Percentiles rank a stretch among this genome's conserved stretches.
These are phyloP conservation scores for Fusarium heterosporum DNA, from an alignment of 2,329 filamentous ascomycete species.

Conservation along the genomic window DNA sequence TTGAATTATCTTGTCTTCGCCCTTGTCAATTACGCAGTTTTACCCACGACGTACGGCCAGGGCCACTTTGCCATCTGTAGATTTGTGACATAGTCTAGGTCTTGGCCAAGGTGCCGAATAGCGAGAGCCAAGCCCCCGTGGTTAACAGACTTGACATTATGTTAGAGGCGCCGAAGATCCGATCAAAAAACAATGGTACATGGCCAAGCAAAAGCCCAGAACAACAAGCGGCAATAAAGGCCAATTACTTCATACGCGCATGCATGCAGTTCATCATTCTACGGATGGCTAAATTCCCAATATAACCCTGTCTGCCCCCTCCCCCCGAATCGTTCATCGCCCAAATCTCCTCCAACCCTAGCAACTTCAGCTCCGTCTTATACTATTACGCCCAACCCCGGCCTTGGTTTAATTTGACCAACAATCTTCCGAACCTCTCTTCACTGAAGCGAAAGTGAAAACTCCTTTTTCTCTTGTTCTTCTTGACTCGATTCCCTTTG, in stretches of 20 bases:
- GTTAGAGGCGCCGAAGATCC: constrained; percentile 42
- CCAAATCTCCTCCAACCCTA: constrained; percentile 18
- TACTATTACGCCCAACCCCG: constrained; percentile 4
- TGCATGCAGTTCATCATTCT: constrained; percentile 37
- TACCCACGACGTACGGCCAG: not conserved
- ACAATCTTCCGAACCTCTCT: constrained; percentile 21
- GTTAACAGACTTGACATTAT: constrained; percentile 20
- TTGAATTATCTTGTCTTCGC: not conserved
- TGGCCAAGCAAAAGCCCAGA: constrained; percentile 36
- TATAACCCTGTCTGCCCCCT: constrained; percentile 38
- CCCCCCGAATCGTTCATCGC: constrained; percentile 10
- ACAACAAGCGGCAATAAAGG: constrained; percentile 1
- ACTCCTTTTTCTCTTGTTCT: constrained; percentile 27
- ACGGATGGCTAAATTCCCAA: too few species aligned
- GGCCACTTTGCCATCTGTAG: constrained; percentile 20
- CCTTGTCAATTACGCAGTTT: constrained; percentile 28
- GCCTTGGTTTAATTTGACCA: constrained; percentile 41
- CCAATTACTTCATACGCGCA: constrained; percentile 21
- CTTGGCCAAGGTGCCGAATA: constrained; percentile 40
- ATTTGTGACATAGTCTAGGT: constrained; percentile 21
- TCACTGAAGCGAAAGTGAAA: constrained; percentile 31
- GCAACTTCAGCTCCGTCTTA: constrained; percentile 19
- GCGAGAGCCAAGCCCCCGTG: constrained; percentile 39
- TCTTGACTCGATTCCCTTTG: not conserved
- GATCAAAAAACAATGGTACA: constrained; percentile 38